Percentiles rank a stretch among this genome's conserved stretches.
Evolutionary conservation across 1,139 yeast genomes (phyloP).

Genomic region (Taphrina populina): DNA sequence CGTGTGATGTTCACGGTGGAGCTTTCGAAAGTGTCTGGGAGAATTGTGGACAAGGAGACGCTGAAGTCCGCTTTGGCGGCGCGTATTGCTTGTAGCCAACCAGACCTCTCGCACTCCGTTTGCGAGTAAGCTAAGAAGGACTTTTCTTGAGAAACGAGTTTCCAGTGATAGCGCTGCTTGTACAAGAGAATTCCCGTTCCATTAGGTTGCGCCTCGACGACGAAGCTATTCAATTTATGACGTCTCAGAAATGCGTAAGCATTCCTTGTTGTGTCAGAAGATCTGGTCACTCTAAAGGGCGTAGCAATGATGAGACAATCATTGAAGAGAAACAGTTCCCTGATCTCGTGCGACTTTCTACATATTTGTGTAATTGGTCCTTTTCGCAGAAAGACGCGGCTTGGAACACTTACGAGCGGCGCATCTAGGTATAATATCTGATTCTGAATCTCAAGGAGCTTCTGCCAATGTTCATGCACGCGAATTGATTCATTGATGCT

Average conservation of each 20-base stretch:
- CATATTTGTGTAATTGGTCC: slow-evolving; percentile 19
- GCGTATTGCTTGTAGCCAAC: slow-evolving; percentile 15
- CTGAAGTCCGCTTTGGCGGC: neutral
- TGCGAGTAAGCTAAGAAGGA: slow-evolving; percentile 5
- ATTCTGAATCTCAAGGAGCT: slow-evolving; percentile 2
- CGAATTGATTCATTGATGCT: slow-evolving; percentile 21
- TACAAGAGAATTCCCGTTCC: neutral
- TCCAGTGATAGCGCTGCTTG: slow-evolving; percentile 4
- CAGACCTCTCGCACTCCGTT: neutral
- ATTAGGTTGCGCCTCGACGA: neutral
- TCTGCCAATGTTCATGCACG: slow-evolving; percentile 20
- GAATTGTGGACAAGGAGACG: neutral
- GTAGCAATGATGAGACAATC: slow-evolving; percentile 30
- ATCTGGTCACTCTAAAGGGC: neutral
- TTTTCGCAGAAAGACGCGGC: slow-evolving; percentile 13
- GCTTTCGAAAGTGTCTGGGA: neutral
- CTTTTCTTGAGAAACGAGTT: neutral
- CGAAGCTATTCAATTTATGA: neutral
- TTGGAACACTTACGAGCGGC: slow-evolving; percentile 18
- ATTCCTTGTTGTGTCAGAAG: neutral
- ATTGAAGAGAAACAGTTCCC: slow-evolving; percentile 26
- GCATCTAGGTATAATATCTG: slow-evolving; percentile 14
- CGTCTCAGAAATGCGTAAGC: slow-evolving; percentile 12
- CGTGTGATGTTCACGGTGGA: slow-evolving; percentile 1
- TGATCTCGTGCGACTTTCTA: neutral